A percentile compares a stretch with the other conserved stretches of the same genome.
Evolutionary conservation across 257 asterid genomes (phyloP).

Genomic region (Dorcoceras hygrometricum): DNA sequence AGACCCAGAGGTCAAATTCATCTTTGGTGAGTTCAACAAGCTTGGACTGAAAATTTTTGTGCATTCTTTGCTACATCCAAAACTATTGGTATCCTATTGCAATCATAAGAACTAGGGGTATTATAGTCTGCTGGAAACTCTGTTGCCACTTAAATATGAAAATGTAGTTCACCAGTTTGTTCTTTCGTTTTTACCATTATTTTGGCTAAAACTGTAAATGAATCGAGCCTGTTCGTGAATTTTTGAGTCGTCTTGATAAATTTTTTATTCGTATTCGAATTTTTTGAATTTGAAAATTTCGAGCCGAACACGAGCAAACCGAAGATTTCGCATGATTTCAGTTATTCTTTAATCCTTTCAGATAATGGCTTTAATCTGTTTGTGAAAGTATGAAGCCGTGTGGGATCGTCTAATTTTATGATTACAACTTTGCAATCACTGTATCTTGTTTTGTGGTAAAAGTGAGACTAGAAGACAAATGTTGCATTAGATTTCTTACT

Average conservation of each 20-base stretch:
- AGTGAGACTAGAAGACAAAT: neutral
- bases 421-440: neutral
- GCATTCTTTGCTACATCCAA: neutral
- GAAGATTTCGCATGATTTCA: neutral
- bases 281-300: too few relatives aligned
- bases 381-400: too few relatives aligned
- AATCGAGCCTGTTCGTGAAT: too few relatives aligned
- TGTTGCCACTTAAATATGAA: neutral
- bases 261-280: too few relatives aligned
- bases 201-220: too few relatives aligned
- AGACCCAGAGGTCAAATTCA: slow-evolving; percentile 46
- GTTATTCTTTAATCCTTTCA: neutral
- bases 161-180: neutral
- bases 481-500: neutral
- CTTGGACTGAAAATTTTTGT: neutral
- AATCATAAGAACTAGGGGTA: neutral
- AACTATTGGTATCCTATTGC: neutral
- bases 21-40: slow-evolving; percentile 38
- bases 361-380: neutral
- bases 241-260: too few relatives aligned
- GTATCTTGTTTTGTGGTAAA: neutral
- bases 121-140: neutral
- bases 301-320: too few relatives aligned
- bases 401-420: neutral
- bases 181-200: neutral